Conservation (phyloP, 768 basidiomycete genomes). For the Collybiopsis luxurians region DNA sequence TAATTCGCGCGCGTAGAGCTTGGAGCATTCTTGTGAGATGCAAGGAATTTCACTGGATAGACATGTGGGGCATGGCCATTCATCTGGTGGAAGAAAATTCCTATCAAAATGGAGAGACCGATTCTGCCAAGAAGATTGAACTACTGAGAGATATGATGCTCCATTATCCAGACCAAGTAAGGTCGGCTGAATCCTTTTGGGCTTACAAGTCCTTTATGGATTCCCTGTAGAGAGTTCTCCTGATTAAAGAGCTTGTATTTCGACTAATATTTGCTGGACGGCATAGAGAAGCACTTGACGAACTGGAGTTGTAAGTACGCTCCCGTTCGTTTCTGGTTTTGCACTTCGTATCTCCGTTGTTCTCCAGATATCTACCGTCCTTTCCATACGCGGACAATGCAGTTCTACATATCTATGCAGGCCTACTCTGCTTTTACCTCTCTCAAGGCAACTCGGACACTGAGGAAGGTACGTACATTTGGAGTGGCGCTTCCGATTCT, state of each 20-base stretch:
- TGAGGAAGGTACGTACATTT: neutral
- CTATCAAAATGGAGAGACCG: slow-evolving; percentile 22
- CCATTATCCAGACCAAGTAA: slow-evolving; percentile 63
- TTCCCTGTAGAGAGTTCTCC: slow-evolving; percentile 57
- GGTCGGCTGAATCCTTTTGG: slow-evolving; percentile 16
- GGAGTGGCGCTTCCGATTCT: neutral
- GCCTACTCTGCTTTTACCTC: slow-evolving; percentile 66
- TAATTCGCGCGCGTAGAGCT: slow-evolving; percentile 58
- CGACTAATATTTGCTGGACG: slow-evolving; percentile 56
- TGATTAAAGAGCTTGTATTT: slow-evolving; percentile 75
- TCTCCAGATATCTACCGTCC: slow-evolving; percentile 74
- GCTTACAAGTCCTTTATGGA: neutral
- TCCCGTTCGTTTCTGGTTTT: neutral
- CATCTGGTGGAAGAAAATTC: slow-evolving; percentile 42
- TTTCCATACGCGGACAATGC: slow-evolving; percentile 86
- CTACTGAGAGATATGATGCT: slow-evolving; percentile 73
- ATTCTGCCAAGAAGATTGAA: slow-evolving; percentile 40
- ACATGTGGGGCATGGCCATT: slow-evolving; percentile 69
- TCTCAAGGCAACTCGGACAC: slow-evolving; percentile 34
- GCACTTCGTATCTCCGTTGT: slow-evolving; percentile 6
- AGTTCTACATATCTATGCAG: slow-evolving; percentile 79
- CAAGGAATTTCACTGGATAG: slow-evolving; percentile 73
- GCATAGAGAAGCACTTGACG: slow-evolving; percentile 73
- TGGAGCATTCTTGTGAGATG: slow-evolving; percentile 78
- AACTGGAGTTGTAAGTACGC: slow-evolving; percentile 73